Conservation (phyloP, 2,329 filamentous ascomycete genomes). For the Corynespora cassiicola region DNA sequence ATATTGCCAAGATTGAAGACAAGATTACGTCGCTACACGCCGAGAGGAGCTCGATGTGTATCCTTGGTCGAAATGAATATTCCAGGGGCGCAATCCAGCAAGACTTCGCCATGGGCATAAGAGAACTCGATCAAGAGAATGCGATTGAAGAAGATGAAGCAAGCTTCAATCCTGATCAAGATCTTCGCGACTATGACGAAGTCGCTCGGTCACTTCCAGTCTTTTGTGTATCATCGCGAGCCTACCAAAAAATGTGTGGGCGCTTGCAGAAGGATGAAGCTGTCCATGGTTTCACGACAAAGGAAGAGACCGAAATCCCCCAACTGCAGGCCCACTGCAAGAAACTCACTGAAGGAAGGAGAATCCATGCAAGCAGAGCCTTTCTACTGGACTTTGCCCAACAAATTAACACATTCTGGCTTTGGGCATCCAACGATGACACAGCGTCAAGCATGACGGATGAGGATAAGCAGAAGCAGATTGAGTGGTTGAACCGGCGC, state of each 20-base stretch:
- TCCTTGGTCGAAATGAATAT: conserved; percentile 63
- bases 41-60: conserved; percentile 52
- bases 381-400: conserved; percentile 62
- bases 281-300: conserved; percentile 59
- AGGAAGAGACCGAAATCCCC: conserved; percentile 66
- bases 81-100: conserved; percentile 61
- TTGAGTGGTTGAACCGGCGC: conserved; percentile 45
- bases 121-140: conserved; percentile 65
- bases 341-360: conserved; percentile 60
- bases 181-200: conserved; percentile 64
- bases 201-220: conserved; percentile 64
- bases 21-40: conserved; percentile 40
- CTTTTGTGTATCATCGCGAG: conserved; percentile 69
- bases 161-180: conserved; percentile 61
- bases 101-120: conserved; percentile 67
- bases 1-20: conserved; percentile 34
- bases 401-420: conserved; percentile 59
- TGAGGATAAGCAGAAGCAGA: conserved; percentile 48
- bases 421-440: conserved; percentile 58
- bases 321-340: conserved; percentile 65
- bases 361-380: conserved; percentile 51
- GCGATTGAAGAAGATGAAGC: conserved; percentile 61
- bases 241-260: conserved; percentile 68
- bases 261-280: conserved; percentile 59
- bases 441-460: conserved; percentile 49